Evolutionary conservation across 1,139 yeast species (phyloP).

Genomic region (Yamadazyma kanchanaburiensis): DNA sequence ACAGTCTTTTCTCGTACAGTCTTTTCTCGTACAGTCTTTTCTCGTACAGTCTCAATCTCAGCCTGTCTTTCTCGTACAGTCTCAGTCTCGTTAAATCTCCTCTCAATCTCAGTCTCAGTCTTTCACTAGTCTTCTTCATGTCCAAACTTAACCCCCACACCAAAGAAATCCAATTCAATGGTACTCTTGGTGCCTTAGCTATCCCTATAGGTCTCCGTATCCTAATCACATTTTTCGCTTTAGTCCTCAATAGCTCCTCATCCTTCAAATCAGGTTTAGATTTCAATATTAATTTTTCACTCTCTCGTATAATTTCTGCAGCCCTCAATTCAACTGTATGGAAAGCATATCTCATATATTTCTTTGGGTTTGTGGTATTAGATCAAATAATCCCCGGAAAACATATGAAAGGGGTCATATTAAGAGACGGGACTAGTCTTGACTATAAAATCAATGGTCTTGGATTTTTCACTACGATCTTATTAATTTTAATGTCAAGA

Average conservation of each 20-base stretch:
- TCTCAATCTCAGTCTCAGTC: too few species aligned
- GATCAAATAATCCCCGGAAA: slow-evolving; percentile 78
- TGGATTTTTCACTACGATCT: slow-evolving; percentile 47
- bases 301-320: slow-evolving; percentile 13
- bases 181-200: slow-evolving; percentile 67
- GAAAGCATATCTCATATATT: slow-evolving; percentile 74
- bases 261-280: slow-evolving; percentile 50
- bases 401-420: slow-evolving; percentile 56
- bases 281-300: slow-evolving; percentile 28
- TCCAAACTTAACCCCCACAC: slow-evolving; percentile 65
- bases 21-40: too few species aligned
- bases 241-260: slow-evolving; percentile 49
- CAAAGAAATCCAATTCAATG: slow-evolving; percentile 69
- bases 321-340: slow-evolving; percentile 47
- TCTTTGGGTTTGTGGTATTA: slow-evolving; percentile 55
- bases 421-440: slow-evolving; percentile 74
- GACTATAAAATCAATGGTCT: slow-evolving; percentile 81
- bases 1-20: too few species aligned
- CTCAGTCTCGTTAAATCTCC: background rate
- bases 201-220: slow-evolving; percentile 68
- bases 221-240: slow-evolving; percentile 55
- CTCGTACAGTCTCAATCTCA: too few species aligned
- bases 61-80: too few species aligned
- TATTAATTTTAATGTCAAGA: slow-evolving; percentile 49
- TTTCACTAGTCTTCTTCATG: too few species aligned